phyloP scores from a whole-genome alignment of 768 basidiomycete genomes.

The Lyophyllum semitale region DNA sequence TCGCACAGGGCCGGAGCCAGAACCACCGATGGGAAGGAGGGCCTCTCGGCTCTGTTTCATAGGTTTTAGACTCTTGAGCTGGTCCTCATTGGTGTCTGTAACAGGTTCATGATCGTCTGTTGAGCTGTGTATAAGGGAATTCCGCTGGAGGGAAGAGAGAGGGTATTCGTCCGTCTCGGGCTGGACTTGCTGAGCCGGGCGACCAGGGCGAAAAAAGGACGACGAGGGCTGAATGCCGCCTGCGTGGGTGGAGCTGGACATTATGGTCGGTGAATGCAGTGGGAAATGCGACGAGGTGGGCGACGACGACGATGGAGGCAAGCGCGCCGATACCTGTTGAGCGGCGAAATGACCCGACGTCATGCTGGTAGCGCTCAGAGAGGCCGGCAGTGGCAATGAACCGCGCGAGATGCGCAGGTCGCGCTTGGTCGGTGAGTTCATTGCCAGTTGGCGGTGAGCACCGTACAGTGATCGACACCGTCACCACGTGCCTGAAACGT shows the following conservation, averaged over 20 bases:
- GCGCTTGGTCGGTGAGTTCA: slow-evolving; percentile 6
- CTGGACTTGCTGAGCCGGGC: slow-evolving; percentile 48
- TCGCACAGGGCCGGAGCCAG: slow-evolving; percentile 29
- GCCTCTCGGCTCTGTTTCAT: slow-evolving; percentile 74
- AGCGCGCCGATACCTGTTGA: slow-evolving; percentile 1
- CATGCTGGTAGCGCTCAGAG: slow-evolving; percentile 7
- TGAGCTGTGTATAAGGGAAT: slow-evolving; percentile 10
- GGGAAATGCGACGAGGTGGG: slow-evolving; percentile 15
- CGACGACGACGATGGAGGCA: slow-evolving; percentile 4
- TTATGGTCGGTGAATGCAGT: slow-evolving; percentile 19
- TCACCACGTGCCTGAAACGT: too few species aligned
- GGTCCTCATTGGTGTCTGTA: slow-evolving; percentile 13
- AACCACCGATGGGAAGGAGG: slow-evolving; percentile 53
- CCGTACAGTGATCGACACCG: too few species aligned
- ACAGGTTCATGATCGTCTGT: slow-evolving; percentile 12
- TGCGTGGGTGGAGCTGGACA: slow-evolving; percentile 56
- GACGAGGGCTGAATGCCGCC: slow-evolving; percentile 78
- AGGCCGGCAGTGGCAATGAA: slow-evolving; percentile 11
- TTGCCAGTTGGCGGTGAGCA: not conserved
- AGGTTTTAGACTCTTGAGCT: slow-evolving; percentile 38
- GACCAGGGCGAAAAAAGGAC: slow-evolving; percentile 75
- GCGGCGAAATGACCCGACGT: not conserved
- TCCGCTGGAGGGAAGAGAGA: slow-evolving; percentile 10
- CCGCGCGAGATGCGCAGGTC: slow-evolving; percentile 7
- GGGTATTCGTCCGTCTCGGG: slow-evolving; percentile 14